Conservation (phyloP, 805 yeast species). For the Zygoascus biomembranicola region DNA sequence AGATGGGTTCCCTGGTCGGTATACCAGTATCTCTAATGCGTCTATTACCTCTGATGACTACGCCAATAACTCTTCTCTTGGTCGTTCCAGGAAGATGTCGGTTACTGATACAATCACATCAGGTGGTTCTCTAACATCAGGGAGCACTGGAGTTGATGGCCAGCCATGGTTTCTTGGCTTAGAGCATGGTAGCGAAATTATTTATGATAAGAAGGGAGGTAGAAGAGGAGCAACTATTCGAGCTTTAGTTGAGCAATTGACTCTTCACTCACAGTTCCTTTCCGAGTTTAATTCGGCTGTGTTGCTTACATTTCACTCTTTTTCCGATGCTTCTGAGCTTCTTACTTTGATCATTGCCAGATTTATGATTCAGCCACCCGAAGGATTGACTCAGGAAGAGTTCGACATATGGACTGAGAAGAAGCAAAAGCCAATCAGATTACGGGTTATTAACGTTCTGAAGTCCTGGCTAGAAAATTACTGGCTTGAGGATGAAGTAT, state of each 20-base stretch:
- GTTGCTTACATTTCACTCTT: conserved; percentile 66
- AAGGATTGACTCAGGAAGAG: conserved; percentile 76
- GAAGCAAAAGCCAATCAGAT: conserved; percentile 59
- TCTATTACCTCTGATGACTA: neutral
- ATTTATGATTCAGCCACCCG: conserved; percentile 73
- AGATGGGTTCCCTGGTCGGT: neutral
- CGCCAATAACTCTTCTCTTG: neutral
- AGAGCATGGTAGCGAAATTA: conserved; percentile 39
- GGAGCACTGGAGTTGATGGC: neutral
- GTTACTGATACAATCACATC: neutral
- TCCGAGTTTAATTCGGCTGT: conserved; percentile 60
- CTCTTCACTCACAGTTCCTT: conserved; percentile 58
- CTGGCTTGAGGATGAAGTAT: conserved; percentile 45
- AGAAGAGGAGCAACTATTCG: conserved; percentile 77
- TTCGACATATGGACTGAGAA: conserved; percentile 67
- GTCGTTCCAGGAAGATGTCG: neutral
- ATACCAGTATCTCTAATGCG: neutral
- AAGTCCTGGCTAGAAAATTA: conserved; percentile 56
- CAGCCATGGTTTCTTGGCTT: conserved; percentile 43
- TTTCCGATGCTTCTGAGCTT: conserved; percentile 58
- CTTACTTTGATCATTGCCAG: conserved; percentile 52
- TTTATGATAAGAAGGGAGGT: conserved; percentile 60
- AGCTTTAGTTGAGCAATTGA: conserved; percentile 71
- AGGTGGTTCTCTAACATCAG: neutral
- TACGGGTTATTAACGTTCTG: conserved; percentile 59